These are phyloP conservation scores for Phytophthora tubulina DNA, from an alignment of 352 stramenopile genomes.

Conservation along the genomic window DNA sequence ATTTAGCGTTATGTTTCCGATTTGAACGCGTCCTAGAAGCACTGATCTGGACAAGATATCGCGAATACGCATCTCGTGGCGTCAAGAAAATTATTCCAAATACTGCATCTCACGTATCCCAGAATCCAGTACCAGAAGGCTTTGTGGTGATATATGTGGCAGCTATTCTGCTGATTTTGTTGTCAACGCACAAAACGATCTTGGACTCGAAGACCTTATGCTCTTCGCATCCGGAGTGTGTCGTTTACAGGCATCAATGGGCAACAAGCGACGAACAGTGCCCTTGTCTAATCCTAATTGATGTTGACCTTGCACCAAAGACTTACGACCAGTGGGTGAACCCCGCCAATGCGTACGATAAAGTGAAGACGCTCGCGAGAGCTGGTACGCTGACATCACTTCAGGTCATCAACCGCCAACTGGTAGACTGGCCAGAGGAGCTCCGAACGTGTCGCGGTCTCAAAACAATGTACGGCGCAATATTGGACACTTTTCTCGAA, in stretches of 20 bases:
- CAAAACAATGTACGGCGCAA: conserved; percentile 27
- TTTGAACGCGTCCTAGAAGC: conserved; percentile 37
- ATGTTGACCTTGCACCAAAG: conserved; percentile 30
- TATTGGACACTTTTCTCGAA: not conserved
- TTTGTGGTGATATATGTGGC: conserved; percentile 22
- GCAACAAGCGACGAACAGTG: conserved; percentile 18
- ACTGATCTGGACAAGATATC: conserved; percentile 18
- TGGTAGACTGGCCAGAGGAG: conserved; percentile 28
- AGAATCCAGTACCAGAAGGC: conserved; percentile 30
- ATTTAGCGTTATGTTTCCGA: conserved; percentile 42
- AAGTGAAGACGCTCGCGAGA: conserved; percentile 26
- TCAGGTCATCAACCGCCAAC: conserved; percentile 41
- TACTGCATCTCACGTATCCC: not conserved
- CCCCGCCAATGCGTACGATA: conserved; percentile 21
- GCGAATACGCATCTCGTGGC: conserved; percentile 6
- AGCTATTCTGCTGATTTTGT: conserved; percentile 23
- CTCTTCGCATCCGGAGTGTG: conserved; percentile 29
- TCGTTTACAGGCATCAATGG: conserved; percentile 37
- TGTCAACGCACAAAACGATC: conserved; percentile 29
- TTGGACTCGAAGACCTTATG: conserved; percentile 13
- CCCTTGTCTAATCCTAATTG: conserved; percentile 40
- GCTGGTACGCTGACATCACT: conserved; percentile 29
- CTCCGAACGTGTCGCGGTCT: conserved; percentile 26
- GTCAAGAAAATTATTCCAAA: conserved; percentile 5
- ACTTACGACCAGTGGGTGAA: conserved; percentile 40